phyloP scores from a whole-genome alignment of 805 yeast genomes.

The Torulaspora gathmanii region DNA sequence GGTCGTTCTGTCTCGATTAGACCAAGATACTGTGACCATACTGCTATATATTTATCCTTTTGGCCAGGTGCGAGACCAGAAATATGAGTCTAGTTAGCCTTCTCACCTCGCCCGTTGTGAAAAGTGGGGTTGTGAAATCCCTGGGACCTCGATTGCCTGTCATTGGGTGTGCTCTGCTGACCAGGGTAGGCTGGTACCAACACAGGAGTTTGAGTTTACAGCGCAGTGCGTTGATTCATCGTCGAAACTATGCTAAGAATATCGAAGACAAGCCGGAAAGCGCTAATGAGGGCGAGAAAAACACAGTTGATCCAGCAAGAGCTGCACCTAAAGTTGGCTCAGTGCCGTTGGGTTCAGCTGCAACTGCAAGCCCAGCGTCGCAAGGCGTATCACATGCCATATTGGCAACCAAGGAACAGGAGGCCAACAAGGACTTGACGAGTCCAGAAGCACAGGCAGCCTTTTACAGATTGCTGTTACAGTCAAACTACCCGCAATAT shows the following conservation, averaged over 20 bases:
- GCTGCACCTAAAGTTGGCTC: not conserved
- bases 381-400: conserved; percentile 32
- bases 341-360: not conserved
- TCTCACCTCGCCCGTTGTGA: conserved; percentile 11
- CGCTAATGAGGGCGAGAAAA: not conserved
- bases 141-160: conserved; percentile 7
- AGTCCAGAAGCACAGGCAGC: conserved; percentile 75
- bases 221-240: conserved; percentile 5
- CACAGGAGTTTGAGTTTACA: not conserved
- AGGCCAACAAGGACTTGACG: conserved; percentile 71
- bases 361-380: not conserved
- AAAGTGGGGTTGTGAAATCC: conserved; percentile 9
- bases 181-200: not conserved
- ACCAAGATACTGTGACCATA: not conserved
- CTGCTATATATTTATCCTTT: not conserved
- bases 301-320: not conserved
- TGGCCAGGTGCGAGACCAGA: conserved; percentile 1
- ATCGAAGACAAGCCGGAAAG: conserved; percentile 1
- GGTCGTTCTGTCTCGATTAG: not conserved
- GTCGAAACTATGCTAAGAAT: conserved; percentile 14
- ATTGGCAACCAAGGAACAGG: conserved; percentile 66
- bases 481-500: conserved; percentile 87
- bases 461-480: conserved; percentile 69
- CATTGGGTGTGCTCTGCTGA: conserved; percentile 3
- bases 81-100: conserved; percentile 13